Evolutionary conservation across 345 rosid genomes (phyloP), one percentile per base, ranked within the genome.

Genomic region (Brassica carinata): DNA sequence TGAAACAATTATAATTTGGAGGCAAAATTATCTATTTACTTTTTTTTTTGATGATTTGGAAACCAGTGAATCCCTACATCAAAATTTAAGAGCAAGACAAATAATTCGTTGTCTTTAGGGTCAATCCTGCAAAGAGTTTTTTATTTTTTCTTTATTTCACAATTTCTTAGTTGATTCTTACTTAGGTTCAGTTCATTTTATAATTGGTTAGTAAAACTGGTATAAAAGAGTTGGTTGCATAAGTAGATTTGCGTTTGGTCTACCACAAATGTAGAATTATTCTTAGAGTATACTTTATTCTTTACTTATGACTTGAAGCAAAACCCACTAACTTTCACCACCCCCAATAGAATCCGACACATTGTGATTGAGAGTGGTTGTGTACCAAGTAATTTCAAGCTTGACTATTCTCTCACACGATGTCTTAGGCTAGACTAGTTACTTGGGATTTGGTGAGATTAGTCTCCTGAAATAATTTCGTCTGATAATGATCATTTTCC

Each of bases 251-350:
- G 76, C 0, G 81, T 76, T 58, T 62, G 70, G 82, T 76, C 81
- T 67, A 82, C 81, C 81, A 73, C 78, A 67, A 62, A 68, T 67
- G 81, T 77, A 67, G 78, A 82, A 67, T 53, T 82, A 77, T 77
- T 82, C 73, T 51, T 73, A n/a, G 72, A 75, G 77, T 75, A 70
- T 81, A 55, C 73, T 81, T 81, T 81, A 70, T 81, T 81, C 80
- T 64, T 75, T 70, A 71, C 80, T 81, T 81, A 75, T 55, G 80
- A 40, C 57, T 81, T 38, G 76, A 81, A 70, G 72, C 73, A 64
- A 81, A 80, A 30, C 68, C 83, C 83, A 81, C 83, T 81, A 81
- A 71, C 78, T 82, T 73, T 82, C 81, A 69, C 72, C 77, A 18
- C 75, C 78, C 78, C 81, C 78, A 69, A 51, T 69, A 77, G 75